These are phyloP conservation scores for Wallacemonas rigidus DNA, from an alignment of 208 protist species.

Conservation along the genomic window DNA sequence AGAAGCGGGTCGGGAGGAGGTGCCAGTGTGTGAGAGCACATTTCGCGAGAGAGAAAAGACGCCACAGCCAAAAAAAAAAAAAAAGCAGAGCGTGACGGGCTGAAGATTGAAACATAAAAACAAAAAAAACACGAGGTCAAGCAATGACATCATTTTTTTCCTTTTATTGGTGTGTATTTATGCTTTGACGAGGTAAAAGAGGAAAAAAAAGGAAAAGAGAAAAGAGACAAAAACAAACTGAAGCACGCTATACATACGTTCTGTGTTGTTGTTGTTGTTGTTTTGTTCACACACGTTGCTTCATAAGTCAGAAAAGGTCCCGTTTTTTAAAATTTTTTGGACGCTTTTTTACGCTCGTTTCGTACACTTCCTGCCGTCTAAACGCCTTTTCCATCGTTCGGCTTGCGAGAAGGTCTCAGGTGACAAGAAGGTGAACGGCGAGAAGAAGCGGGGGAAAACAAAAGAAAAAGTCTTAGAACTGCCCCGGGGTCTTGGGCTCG, in stretches of 20 bases:
- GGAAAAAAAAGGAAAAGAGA: constrained; percentile 25
- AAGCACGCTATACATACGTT: too few species aligned
- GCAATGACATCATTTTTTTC: not conserved
- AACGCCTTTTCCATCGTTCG: too few species aligned
- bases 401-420: too few species aligned
- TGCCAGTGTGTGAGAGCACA: not conserved
- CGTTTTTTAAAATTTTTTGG: too few species aligned
- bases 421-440: too few species aligned
- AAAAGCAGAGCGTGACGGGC: constrained; percentile 18
- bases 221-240: constrained; percentile 21
- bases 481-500: constrained; percentile 3
- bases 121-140: constrained; percentile 7
- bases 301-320: too few species aligned
- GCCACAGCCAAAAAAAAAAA: constrained; percentile 13
- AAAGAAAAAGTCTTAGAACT: constrained; percentile 16
- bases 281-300: too few species aligned
- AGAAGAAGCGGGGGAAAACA: too few species aligned
- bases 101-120: constrained; percentile 14
- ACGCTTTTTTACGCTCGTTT: too few species aligned
- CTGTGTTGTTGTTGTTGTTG: too few species aligned
- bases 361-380: too few species aligned
- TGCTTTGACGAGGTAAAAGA: constrained; percentile 5
- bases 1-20: not conserved
- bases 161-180: too few species aligned
- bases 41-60: constrained; percentile 2